phyloP scores from a whole-genome alignment of 1,139 yeast genomes.

The Magnusiomyces sp. region DNA sequence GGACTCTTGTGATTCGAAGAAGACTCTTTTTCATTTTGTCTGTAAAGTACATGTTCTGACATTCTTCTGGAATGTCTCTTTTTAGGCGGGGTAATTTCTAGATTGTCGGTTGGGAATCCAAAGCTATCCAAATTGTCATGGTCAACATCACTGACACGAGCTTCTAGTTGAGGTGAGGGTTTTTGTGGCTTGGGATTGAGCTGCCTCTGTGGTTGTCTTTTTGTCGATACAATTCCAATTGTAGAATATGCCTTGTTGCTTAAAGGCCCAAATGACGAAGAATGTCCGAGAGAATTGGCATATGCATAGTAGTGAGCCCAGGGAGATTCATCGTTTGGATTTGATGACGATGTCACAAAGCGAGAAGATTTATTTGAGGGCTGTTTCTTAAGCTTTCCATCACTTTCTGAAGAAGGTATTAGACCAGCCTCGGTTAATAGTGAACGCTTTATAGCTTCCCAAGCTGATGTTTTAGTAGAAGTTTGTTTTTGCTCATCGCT shows the following conservation, averaged over 20 bases:
- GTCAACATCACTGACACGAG: not conserved
- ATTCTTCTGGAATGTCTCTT: not conserved
- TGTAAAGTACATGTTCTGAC: too few species aligned
- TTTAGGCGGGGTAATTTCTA: not conserved
- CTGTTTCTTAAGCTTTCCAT: too few species aligned
- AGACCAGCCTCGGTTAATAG: too few species aligned
- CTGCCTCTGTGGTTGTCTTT: not conserved
- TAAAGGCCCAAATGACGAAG: not conserved
- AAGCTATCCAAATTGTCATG: not conserved
- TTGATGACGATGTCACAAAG: not conserved
- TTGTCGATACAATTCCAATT: not conserved
- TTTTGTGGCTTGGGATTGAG: not conserved
- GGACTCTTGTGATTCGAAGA: not conserved
- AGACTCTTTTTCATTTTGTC: not conserved
- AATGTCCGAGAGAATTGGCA: not conserved
- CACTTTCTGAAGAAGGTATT: too few species aligned
- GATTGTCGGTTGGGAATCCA: not conserved
- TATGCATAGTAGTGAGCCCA: slow-evolving; percentile 5
- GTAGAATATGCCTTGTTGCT: slow-evolving; percentile 3
- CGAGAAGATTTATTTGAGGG: too few species aligned
- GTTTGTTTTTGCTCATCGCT: too few species aligned
- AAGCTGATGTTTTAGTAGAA: too few species aligned
- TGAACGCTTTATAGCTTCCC: too few species aligned
- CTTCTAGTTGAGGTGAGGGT: not conserved
- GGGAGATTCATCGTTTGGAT: not conserved